Percentiles rank a stretch among this genome's conserved stretches.
Conservation (phyloP, 164 flowering plant genomes). For the Paratinospora sagittata region DNA sequence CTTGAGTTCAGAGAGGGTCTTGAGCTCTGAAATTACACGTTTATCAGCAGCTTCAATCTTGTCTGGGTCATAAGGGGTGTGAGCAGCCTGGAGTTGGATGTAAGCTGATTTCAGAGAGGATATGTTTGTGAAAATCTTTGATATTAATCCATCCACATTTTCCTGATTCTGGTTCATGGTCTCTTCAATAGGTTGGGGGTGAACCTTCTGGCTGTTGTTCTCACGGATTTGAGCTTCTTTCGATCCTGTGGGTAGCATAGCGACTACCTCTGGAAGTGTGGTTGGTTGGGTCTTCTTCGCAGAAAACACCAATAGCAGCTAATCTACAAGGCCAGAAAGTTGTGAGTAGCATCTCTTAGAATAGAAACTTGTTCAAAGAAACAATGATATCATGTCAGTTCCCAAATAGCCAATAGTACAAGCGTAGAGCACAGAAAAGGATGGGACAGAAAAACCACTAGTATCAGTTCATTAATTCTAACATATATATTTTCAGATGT, state of each 20-base stretch:
- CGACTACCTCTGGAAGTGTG: constrained; percentile 31
- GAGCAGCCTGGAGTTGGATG: constrained; percentile 89
- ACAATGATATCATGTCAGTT: not conserved
- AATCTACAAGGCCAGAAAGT: constrained; percentile 25
- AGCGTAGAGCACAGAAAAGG: no score
- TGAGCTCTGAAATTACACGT: constrained; percentile 77
- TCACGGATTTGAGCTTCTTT: constrained; percentile 75
- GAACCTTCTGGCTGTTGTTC: constrained; percentile 81
- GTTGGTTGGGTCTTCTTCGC: constrained; percentile 22
- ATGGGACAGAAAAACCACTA: no score
- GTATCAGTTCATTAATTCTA: no score
- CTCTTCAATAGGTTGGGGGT: constrained; percentile 98
- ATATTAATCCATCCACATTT: constrained; percentile 61
- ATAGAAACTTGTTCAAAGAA: not conserved
- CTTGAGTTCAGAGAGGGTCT: constrained; percentile 82
- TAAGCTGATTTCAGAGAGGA: constrained; percentile 89
- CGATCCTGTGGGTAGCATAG: constrained; percentile 81
- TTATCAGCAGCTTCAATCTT: constrained; percentile 93
- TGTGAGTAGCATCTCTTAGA: constrained; percentile 1
- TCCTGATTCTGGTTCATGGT: constrained; percentile 61
- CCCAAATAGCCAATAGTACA: not conserved
- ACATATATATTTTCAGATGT: no score
- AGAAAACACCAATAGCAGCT: constrained; percentile 18
- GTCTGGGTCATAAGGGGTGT: constrained; percentile 93
- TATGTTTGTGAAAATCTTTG: constrained; percentile 68